A percentile compares a stretch with the other conserved stretches of the same genome.
These are phyloP conservation scores for Acer campestre DNA, from an alignment of 345 rosid genomes.

Conservation along the genomic window DNA sequence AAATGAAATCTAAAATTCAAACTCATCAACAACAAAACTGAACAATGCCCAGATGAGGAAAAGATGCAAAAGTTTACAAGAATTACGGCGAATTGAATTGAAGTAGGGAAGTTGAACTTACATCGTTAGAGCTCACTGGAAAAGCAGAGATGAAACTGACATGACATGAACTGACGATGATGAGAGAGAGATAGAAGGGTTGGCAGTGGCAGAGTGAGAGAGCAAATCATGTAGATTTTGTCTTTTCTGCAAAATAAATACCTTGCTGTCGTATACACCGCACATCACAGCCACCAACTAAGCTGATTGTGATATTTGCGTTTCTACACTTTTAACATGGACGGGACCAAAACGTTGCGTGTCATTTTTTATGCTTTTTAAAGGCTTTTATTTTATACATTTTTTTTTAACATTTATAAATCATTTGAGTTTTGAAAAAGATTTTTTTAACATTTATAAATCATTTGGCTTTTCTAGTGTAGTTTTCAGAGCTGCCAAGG, in stretches of 20 bases:
- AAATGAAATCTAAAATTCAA: background rate
- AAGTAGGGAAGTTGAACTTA: slow-evolving; percentile 17
- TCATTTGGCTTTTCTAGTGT: too few species aligned
- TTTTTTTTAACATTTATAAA: too few species aligned
- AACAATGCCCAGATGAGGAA: slow-evolving; percentile 1
- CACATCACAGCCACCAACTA: slow-evolving; percentile 23
- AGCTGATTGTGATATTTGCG: background rate
- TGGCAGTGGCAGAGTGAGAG: slow-evolving; percentile 3
- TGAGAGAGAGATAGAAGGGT: slow-evolving; percentile 11
- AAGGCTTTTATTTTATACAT: too few species aligned
- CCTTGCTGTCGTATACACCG: slow-evolving; percentile 18
- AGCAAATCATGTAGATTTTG: slow-evolving; percentile 21
- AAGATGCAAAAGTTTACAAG: background rate
- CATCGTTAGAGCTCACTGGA: slow-evolving; percentile 11
- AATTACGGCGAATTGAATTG: background rate
- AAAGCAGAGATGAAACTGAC: slow-evolving; percentile 5
- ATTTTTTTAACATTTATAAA: too few species aligned
- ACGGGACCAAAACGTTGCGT: background rate
- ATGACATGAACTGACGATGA: background rate
- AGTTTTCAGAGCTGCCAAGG: too few species aligned
- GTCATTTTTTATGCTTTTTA: background rate
- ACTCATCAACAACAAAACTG: background rate
- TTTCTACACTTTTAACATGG: background rate
- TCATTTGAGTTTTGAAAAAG: too few species aligned
- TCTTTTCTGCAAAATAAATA: slow-evolving; percentile 14